Evolutionary conservation across 257 asterid species (phyloP).

Genomic region (Phtheirospermum japonicum): DNA sequence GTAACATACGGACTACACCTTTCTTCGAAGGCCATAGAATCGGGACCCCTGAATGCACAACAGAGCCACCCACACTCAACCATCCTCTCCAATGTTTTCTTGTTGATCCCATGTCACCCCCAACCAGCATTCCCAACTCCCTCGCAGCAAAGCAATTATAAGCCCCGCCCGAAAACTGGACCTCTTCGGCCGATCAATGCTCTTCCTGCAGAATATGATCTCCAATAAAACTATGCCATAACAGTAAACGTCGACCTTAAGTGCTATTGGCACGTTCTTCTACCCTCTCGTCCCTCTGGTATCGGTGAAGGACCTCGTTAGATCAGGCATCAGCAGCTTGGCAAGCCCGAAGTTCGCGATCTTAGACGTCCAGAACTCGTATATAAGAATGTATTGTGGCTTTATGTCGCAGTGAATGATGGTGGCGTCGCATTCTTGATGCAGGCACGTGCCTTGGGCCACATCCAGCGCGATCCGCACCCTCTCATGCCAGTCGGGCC

Average conservation of each 20-base stretch:
- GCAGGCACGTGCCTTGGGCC: too few relatives aligned
- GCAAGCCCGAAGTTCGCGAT: background rate
- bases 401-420: slow-evolving; percentile 21
- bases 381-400: slow-evolving; percentile 7
- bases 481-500: too few relatives aligned
- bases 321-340: slow-evolving; percentile 15
- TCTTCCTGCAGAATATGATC: slow-evolving; percentile 13
- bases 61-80: background rate
- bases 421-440: slow-evolving; percentile 4
- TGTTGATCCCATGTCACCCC: background rate
- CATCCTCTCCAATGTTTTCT: slow-evolving; percentile 16
- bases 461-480: too few relatives aligned
- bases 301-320: background rate
- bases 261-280: slow-evolving; percentile 1
- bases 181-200: slow-evolving; percentile 12
- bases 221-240: slow-evolving; percentile 11
- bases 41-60: slow-evolving; percentile 9
- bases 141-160: slow-evolving; percentile 6
- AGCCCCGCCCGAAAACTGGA: slow-evolving; percentile 12
- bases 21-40: background rate
- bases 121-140: slow-evolving; percentile 10
- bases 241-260: slow-evolving; percentile 11
- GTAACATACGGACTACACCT: slow-evolving; percentile 9
- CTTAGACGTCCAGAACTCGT: background rate
- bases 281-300: slow-evolving; percentile 19